These are phyloP conservation scores for Penicillium bialowiezense DNA, from an alignment of 495 filamentous ascomycete species.

Conservation along the genomic window DNA sequence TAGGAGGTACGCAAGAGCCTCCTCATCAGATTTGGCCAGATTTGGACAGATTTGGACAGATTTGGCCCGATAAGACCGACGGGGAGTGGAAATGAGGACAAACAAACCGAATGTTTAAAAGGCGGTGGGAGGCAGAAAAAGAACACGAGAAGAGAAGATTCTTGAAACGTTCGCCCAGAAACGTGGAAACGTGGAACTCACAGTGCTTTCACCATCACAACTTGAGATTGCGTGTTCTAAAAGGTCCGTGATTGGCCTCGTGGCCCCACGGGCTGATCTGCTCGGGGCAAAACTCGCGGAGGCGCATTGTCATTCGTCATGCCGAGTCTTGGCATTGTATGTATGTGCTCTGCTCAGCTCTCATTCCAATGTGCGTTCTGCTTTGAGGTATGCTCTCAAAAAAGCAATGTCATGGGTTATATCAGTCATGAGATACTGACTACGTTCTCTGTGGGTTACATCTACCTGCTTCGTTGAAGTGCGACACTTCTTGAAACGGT, in stretches of 20 bases:
- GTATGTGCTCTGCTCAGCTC: neutral
- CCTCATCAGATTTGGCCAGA: neutral
- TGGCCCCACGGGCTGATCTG: conserved; percentile 1
- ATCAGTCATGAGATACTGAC: too few species aligned
- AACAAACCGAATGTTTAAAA: neutral
- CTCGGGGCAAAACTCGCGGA: conserved; percentile 2
- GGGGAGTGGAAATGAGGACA: too few species aligned
- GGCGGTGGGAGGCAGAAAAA: neutral
- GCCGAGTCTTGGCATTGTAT: neutral
- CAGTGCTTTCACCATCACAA: conserved; percentile 30
- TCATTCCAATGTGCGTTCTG: neutral
- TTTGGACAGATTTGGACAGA: too few species aligned
- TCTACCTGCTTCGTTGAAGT: too few species aligned
- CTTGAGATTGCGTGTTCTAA: conserved; percentile 35
- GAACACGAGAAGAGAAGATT: neutral
- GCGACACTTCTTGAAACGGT: neutral
- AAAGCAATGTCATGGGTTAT: too few species aligned
- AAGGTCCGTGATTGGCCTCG: conserved; percentile 21
- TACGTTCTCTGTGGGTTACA: too few species aligned
- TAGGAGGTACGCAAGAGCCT: neutral
- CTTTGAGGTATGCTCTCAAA: too few species aligned
- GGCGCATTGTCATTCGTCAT: conserved; percentile 3
- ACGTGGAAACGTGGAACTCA: conserved; percentile 21
- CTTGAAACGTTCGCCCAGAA: neutral
- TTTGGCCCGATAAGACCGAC: too few species aligned